These are phyloP conservation scores for Thecaphora thlaspeos DNA, from an alignment of 1,284 basidiomycete genomes.

Conservation along the genomic window DNA sequence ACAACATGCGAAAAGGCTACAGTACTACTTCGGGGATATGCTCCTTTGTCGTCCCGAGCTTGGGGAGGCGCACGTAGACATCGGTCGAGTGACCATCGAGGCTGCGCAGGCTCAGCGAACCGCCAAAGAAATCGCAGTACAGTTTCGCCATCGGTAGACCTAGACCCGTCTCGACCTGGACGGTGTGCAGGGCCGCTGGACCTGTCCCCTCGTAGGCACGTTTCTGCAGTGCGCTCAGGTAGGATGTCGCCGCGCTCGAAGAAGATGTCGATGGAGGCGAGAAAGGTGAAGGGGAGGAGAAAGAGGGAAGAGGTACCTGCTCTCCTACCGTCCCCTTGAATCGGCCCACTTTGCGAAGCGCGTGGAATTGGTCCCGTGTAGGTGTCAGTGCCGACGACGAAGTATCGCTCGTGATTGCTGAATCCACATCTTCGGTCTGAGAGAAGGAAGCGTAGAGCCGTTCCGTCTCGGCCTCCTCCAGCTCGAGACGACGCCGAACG, in stretches of 20 bases:
- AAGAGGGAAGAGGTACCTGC: slow-evolving; percentile 17
- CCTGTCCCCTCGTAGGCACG: slow-evolving; percentile 30
- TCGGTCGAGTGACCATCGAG: slow-evolving; percentile 65
- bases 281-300: not conserved
- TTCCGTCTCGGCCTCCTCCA: slow-evolving; percentile 22
- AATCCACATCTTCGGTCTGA: not conserved
- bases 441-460: not conserved
- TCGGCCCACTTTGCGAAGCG: slow-evolving; percentile 29
- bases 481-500: slow-evolving; percentile 39
- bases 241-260: not conserved
- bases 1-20: not conserved
- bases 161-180: slow-evolving; percentile 43
- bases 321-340: slow-evolving; percentile 51
- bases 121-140: slow-evolving; percentile 62
- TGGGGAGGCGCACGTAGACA: slow-evolving; percentile 67
- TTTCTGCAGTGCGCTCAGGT: not conserved
- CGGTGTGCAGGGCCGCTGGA: slow-evolving; percentile 27
- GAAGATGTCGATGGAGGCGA: not conserved
- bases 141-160: slow-evolving; percentile 50
- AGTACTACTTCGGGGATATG: slow-evolving; percentile 55
- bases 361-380: slow-evolving; percentile 31
- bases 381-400: too few relatives aligned
- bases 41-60: slow-evolving; percentile 78
- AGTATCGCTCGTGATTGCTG: not conserved
- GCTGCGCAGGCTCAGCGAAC: slow-evolving; percentile 75